Evolutionary conservation across 768 basidiomycete species (phyloP).

Genomic region (Leccinum rimulosum): DNA sequence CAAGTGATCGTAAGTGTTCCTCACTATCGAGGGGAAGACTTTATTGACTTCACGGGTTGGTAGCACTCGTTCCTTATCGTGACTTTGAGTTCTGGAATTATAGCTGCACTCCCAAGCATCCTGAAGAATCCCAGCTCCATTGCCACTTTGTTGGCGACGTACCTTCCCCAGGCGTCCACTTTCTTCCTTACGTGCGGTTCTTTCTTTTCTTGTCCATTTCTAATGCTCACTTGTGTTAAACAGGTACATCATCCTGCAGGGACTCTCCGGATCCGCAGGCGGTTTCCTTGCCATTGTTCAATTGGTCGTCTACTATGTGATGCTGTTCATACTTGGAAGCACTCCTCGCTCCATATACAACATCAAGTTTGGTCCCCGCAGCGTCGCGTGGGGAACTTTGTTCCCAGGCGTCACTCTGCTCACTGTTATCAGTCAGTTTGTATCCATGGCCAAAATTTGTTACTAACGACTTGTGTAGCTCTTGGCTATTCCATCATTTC

Average conservation of each 20-base stretch:
- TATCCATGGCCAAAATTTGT: neutral
- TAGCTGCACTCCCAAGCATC: constrained; percentile 64
- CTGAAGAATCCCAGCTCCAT: constrained; percentile 65
- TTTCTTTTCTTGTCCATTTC: neutral
- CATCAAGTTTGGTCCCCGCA: constrained; percentile 73
- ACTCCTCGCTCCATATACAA: constrained; percentile 83
- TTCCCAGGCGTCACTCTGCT: constrained; percentile 74
- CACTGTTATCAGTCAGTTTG: constrained; percentile 70
- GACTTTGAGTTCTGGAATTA: constrained; percentile 79
- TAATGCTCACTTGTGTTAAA: neutral
- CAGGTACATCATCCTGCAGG: constrained; percentile 78
- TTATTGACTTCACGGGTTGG: neutral
- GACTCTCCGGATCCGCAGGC: constrained; percentile 73
- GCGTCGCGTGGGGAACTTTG: constrained; percentile 72
- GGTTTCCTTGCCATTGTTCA: constrained; percentile 79
- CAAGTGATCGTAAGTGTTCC: constrained; percentile 73
- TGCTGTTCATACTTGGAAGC: constrained; percentile 80
- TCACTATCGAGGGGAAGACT: neutral
- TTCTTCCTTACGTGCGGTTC: constrained; percentile 80
- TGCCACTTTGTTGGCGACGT: constrained; percentile 67
- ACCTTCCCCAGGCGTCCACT: constrained; percentile 80
- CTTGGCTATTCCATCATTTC: constrained; percentile 86
- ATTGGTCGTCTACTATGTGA: constrained; percentile 85
- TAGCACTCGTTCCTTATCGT: constrained; percentile 95
- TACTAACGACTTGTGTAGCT: constrained; percentile 37